Evolutionary conservation across 257 asterid genomes (phyloP).

Genomic region (Nicotiana obtusifolia): DNA sequence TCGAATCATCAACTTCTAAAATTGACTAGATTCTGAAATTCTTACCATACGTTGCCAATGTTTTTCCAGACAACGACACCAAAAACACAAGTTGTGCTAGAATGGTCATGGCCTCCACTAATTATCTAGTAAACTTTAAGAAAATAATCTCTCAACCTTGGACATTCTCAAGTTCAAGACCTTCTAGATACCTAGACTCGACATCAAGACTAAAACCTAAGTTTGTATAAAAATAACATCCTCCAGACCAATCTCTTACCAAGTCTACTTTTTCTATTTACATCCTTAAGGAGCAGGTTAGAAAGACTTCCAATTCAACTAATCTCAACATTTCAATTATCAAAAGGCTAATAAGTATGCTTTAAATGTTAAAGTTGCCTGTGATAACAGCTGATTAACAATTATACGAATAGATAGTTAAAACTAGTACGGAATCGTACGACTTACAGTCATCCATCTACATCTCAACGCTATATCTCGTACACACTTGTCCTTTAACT

Average conservation of each 20-base stretch:
- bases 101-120: background rate
- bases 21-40: background rate
- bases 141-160: background rate
- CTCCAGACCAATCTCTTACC: background rate
- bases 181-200: background rate
- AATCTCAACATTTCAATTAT: background rate
- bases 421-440: background rate
- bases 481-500: conserved; percentile 71
- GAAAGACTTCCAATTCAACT: background rate
- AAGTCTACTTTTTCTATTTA: background rate
- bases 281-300: background rate
- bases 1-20: background rate
- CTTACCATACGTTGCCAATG: background rate
- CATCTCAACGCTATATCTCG: conserved; percentile 89
- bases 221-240: background rate
- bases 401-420: background rate
- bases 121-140: background rate
- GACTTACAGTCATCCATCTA: conserved; percentile 90
- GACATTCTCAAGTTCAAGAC: background rate
- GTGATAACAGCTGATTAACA: background rate
- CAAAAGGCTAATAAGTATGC: background rate
- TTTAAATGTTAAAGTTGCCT: background rate
- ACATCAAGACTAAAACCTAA: background rate
- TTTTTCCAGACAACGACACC: background rate
- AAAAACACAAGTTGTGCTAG: background rate